These are phyloP conservation scores for Bruguiera gymnorhiza DNA, from an alignment of 345 rosid genomes.

Conservation along the genomic window DNA sequence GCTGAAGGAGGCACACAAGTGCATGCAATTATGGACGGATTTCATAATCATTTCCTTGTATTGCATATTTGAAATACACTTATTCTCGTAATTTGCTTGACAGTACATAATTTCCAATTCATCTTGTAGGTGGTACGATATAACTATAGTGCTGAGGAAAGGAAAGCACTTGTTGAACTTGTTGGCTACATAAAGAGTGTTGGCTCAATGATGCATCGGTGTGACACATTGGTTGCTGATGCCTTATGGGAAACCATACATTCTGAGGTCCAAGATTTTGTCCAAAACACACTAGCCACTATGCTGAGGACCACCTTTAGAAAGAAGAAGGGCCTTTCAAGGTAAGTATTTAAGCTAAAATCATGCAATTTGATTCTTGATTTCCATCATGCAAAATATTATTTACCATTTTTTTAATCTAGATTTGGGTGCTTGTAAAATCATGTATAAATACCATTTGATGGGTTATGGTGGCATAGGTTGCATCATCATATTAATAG, in stretches of 20 bases:
- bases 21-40: neutral
- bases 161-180: slow-evolving; percentile 89
- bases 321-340: slow-evolving; percentile 91
- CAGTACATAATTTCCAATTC: slow-evolving; percentile 9
- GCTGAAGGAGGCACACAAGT: slow-evolving; percentile 2
- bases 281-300: slow-evolving; percentile 88
- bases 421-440: neutral
- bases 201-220: slow-evolving; percentile 88
- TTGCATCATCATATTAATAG: neutral
- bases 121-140: slow-evolving; percentile 78
- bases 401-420: neutral
- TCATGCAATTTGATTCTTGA: neutral
- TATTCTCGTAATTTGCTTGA: slow-evolving; percentile 18
- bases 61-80: neutral
- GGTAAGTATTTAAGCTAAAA: slow-evolving; percentile 41
- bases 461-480: neutral
- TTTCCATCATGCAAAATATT: neutral
- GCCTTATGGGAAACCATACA: slow-evolving; percentile 99
- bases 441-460: neutral
- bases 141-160: slow-evolving; percentile 87
- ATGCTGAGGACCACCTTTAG: slow-evolving; percentile 94
- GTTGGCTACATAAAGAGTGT: slow-evolving; percentile 90
- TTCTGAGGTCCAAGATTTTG: slow-evolving; percentile 98
- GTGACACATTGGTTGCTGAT: slow-evolving; percentile 91
- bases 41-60: neutral